Percentiles rank a stretch among this genome's conserved stretches.
phyloP scores from a whole-genome alignment of 1,284 basidiomycete species.

The Hypsizygus ulmarius region DNA sequence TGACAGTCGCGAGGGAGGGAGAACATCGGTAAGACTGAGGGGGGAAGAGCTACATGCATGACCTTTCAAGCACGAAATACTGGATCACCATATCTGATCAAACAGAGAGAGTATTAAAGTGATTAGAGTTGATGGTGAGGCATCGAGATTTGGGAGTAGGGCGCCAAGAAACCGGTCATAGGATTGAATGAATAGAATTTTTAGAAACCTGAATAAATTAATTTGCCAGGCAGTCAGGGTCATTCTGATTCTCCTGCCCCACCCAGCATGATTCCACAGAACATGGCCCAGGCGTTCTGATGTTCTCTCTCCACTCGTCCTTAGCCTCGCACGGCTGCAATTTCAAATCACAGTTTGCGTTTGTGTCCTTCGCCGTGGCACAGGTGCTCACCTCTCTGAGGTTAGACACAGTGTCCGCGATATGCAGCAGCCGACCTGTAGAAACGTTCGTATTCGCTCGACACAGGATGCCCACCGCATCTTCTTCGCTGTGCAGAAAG shows the following conservation, averaged over 20 bases:
- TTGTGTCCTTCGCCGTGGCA: not conserved
- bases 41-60: not conserved
- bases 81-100: constrained; percentile 15
- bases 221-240: constrained; percentile 17
- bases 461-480: constrained; percentile 77
- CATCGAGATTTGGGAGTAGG: constrained; percentile 19
- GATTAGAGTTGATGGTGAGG: constrained; percentile 26
- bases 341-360: not conserved
- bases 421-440: constrained; percentile 72
- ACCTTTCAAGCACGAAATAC: constrained; percentile 1
- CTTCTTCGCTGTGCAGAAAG: constrained; percentile 68
- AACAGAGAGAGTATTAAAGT: constrained; percentile 29
- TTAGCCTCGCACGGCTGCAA: not conserved
- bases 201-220: too few relatives aligned
- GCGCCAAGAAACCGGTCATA: constrained; percentile 16
- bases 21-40: not conserved
- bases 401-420: constrained; percentile 10
- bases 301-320: not conserved
- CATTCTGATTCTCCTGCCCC: not conserved
- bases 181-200: constrained; percentile 28
- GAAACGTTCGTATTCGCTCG: constrained; percentile 69
- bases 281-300: constrained; percentile 13
- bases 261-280: too few relatives aligned
- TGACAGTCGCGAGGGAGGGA: not conserved
- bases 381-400: not conserved